Conservation (phyloP, 2,329 filamentous ascomycete species). For the Hypoxylon sp. region DNA sequence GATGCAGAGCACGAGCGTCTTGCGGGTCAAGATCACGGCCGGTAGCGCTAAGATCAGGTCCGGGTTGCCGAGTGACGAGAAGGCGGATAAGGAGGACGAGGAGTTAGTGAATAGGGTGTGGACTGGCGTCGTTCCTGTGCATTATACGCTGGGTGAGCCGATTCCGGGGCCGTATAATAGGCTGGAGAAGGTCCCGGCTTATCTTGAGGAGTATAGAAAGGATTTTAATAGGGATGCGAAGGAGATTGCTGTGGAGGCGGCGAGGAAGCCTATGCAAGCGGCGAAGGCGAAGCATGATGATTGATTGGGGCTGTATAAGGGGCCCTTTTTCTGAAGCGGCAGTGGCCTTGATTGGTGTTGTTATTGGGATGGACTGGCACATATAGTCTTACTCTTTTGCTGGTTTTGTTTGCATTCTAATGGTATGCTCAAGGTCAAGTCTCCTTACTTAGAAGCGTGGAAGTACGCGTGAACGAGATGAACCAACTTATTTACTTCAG, state of each 20-base stretch:
- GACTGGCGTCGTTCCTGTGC: constrained; percentile 74
- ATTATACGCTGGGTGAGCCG: constrained; percentile 74
- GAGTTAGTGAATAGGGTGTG: constrained; percentile 62
- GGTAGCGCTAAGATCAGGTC: constrained; percentile 83
- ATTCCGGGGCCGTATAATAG: constrained; percentile 72
- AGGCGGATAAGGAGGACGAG: constrained; percentile 62
- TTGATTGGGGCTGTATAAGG: constrained; percentile 4
- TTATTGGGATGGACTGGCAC: background rate
- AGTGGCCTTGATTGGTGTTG: background rate
- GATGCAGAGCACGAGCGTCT: constrained; percentile 80
- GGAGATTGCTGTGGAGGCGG: constrained; percentile 48
- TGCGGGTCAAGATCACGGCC: constrained; percentile 76
- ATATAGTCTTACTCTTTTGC: constrained; percentile 22
- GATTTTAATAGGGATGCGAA: constrained; percentile 55
- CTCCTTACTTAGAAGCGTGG: background rate
- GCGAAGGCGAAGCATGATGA: constrained; percentile 45
- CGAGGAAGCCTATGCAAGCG: constrained; percentile 39
- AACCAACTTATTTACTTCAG: background rate
- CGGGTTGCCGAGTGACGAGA: constrained; percentile 73
- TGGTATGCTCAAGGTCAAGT: background rate
- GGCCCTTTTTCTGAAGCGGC: background rate
- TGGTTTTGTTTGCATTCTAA: constrained; percentile 1
- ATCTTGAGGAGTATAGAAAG: constrained; percentile 66
- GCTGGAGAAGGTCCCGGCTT: constrained; percentile 70
- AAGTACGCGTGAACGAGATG: background rate